Base-by-base conservation (phyloP, 257 asterid genomes). In the Nicotiana tomentosiformis region DNA sequence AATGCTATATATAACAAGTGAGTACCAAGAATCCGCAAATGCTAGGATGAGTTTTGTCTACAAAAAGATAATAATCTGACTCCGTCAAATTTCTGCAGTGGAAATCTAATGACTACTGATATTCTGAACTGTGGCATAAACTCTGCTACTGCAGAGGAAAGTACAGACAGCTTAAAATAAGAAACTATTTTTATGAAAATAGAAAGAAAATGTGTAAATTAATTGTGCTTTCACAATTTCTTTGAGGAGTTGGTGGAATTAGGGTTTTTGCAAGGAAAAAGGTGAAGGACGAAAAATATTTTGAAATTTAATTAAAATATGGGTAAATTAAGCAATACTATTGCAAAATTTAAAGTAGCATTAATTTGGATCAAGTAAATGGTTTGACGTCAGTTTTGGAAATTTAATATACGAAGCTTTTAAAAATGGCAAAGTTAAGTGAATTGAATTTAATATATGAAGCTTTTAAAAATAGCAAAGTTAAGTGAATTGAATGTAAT, bases 191-290 rank as follows among this genome's bases (percentile, higher is more conserved):
- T 81, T 58, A 65, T 49, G 84, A 70, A 82, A 79, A 70, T 72
- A 29, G 86, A 84, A 84, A 61, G 69, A 66, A 12, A 35, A 77
- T 68, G 83, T 89, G 78, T 12, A 23, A 76, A 84, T 32, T 65
- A 84, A 39, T 37, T 39, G 77, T 72, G 86, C 83, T 82, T 82
- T 81, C 78, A 82, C 78, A 77, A 88, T 82, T 83, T 64, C 56
- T 83, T 68, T 85, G 83, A 51, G 79, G 39, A 64, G 88, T 80
- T 85, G 62, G 86, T 67, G 87, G 88, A 91, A 88, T 90, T 90
- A 90, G 96, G 96, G 92, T 89, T 92, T 87, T 87, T 84, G 85
- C 68, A 79, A 65, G 85, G 61, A 88, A 90, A 89, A 87, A 82
- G 58, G 83, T 77, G 60, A 83, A 81, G 78, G 86, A 77, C 49